Evolutionary conservation across 805 yeast species (phyloP), one percentile per base, ranked within the genome.

Genomic region (Naumovozyma baii): DNA sequence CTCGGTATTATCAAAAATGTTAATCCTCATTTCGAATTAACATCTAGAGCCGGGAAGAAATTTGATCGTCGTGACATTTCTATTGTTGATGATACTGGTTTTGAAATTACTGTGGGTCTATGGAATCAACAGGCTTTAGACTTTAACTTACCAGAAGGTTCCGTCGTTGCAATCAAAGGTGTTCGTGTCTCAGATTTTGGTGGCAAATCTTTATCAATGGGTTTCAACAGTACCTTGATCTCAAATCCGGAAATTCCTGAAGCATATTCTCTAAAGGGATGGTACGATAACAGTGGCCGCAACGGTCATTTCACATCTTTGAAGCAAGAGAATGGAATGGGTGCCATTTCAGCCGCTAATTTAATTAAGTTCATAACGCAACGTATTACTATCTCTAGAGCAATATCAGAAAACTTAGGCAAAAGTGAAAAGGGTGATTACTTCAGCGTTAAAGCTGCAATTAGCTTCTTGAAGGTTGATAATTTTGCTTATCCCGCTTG

Each of bases 401-500:
- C 80, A 9, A 77, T 76, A 51, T 73, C 70, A 20, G 80, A 76
- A 51, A 75, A 79, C 48, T 65, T 82, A 33, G 96, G 95, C 8
- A 66, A 69, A 51, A 73, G 74, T 39, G 95, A 85, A 40, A 78
- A 75, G 49, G 82, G 92, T 5, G 96, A 87, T 53, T 87, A 69
- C 57, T 85, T 84, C 62, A 67, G 72, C 18, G 58, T 83, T 35
- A 84, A 81, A 57, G 96, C 90, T 2, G 72, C 84, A 4, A 69
- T 92, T 32, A 73, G 77, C 40, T 82, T 69, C 52, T 65, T 87
- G 39, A 79, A 78, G 59, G 73, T 80, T 15, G 94, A 85, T 45
- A 81, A 73, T 50, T 78, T 88, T 59, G 76, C 84, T 35, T 92
- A 92, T 60, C 95, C 97, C 13, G 92, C 97, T 7, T 92, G 98